Percentiles rank a stretch among this genome's conserved stretches.
These are phyloP conservation scores for Biancaea sappan DNA, from an alignment of 306 rosid species.

Conservation along the genomic window DNA sequence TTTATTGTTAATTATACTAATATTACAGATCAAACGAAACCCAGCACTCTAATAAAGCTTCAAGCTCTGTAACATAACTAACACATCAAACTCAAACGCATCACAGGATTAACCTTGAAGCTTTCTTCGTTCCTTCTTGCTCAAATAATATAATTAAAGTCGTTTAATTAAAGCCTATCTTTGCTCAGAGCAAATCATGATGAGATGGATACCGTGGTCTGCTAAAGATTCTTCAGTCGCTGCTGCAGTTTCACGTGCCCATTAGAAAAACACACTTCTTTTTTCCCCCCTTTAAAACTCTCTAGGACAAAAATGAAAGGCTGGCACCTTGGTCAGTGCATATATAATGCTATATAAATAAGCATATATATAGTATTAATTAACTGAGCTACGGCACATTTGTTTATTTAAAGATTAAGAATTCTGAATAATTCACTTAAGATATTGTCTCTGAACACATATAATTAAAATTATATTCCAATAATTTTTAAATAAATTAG, in stretches of 20 bases:
- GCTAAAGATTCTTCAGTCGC: slow-evolving; percentile 35
- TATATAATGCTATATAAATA: too few relatives aligned
- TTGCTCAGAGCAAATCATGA: neutral
- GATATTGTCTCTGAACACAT: too few relatives aligned
- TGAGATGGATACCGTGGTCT: neutral
- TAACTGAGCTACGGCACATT: too few relatives aligned
- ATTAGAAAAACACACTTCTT: neutral
- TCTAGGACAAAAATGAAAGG: neutral
- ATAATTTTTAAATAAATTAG: too few relatives aligned
- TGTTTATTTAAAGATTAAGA: too few relatives aligned
- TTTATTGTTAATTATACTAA: neutral
- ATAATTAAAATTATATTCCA: too few relatives aligned
- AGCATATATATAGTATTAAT: too few relatives aligned
- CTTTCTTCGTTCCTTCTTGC: neutral
- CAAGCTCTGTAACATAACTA: neutral
- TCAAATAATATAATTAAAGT: too few relatives aligned
- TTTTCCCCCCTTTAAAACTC: slow-evolving; percentile 18
- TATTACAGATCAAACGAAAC: neutral
- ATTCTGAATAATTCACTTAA: too few relatives aligned
- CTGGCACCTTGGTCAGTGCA: slow-evolving; percentile 19
- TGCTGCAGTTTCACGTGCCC: neutral
- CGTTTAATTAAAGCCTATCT: too few relatives aligned
- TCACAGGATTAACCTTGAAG: too few relatives aligned
- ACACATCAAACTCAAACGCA: neutral
- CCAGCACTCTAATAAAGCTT: neutral